Evolutionary conservation across 2,329 filamentous ascomycete species (phyloP).

Genomic region (Penicillium olsonii): DNA sequence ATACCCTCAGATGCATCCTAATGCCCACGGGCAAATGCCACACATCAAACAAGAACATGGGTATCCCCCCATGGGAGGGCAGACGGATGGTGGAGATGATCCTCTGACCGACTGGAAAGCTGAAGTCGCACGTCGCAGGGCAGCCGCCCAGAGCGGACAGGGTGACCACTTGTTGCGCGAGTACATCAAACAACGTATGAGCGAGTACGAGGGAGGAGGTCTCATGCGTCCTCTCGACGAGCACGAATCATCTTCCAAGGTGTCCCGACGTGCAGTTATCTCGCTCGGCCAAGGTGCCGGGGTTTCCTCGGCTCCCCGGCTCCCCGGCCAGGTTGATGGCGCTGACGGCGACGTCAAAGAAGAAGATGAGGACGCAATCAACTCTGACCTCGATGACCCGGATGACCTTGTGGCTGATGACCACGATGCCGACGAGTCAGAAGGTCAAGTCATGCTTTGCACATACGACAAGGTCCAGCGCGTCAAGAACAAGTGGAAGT

Average conservation of each 20-base stretch:
- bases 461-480: conserved; percentile 99
- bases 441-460: conserved; percentile 92
- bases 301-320: conserved; percentile 11
- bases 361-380: conserved; percentile 92
- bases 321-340: conserved; percentile 59
- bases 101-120: conserved; percentile 56
- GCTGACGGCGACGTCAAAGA: conserved; percentile 55
- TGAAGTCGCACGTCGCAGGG: conserved; percentile 47
- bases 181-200: conserved; percentile 44
- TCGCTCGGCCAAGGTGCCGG: conserved; percentile 7
- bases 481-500: conserved; percentile 99
- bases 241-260: conserved; percentile 34
- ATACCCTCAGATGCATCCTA: conserved; percentile 32
- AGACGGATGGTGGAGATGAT: conserved; percentile 72
- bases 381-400: conserved; percentile 94
- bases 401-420: conserved; percentile 83
- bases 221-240: conserved; percentile 47
- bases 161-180: conserved; percentile 44
- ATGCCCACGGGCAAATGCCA: conserved; percentile 40
- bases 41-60: conserved; percentile 44
- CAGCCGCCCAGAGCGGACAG: conserved; percentile 39
- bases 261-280: conserved; percentile 41
- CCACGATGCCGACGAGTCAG: conserved; percentile 81
- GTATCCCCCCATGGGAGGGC: conserved; percentile 52
- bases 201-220: conserved; percentile 48